Conservation (phyloP, 1,284 basidiomycete genomes). For the Tylopilus sp. region DNA sequence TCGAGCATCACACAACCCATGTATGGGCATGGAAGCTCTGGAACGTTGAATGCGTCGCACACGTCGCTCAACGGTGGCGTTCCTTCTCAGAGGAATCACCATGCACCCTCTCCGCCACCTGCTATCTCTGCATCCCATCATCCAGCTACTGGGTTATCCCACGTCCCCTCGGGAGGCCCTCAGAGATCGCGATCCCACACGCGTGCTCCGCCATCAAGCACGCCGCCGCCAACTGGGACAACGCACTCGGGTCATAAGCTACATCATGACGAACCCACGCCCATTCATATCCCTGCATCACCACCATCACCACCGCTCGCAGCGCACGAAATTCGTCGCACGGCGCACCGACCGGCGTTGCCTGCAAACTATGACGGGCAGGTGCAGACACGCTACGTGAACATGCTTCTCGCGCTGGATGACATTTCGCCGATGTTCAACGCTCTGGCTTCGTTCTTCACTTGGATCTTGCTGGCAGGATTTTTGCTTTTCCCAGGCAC, state of each 20-base stretch:
- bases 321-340: constrained; percentile 32
- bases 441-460: constrained; percentile 61
- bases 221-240: constrained; percentile 6
- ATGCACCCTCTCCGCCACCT: constrained; percentile 18
- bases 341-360: constrained; percentile 33
- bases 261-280: constrained; percentile 10
- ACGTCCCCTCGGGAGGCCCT: constrained; percentile 15
- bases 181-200: constrained; percentile 31
- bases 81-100: constrained; percentile 25
- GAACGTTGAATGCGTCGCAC: constrained; percentile 27
- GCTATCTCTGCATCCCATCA: constrained; percentile 14
- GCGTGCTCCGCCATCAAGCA: constrained; percentile 16
- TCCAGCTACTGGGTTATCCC: constrained; percentile 5
- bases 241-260: constrained; percentile 7
- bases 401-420: constrained; percentile 46
- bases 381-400: constrained; percentile 43
- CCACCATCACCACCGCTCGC: constrained; percentile 11
- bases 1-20: constrained; percentile 39
- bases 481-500: constrained; percentile 71
- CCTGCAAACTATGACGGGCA: constrained; percentile 35
- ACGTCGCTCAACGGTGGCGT: constrained; percentile 34
- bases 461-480: constrained; percentile 68
- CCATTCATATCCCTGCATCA: not conserved
- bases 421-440: constrained; percentile 51
- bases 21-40: constrained; percentile 40